These are phyloP conservation scores for Eugenia klotzschiana DNA, from an alignment of 441 rosid species.

Conservation along the genomic window DNA sequence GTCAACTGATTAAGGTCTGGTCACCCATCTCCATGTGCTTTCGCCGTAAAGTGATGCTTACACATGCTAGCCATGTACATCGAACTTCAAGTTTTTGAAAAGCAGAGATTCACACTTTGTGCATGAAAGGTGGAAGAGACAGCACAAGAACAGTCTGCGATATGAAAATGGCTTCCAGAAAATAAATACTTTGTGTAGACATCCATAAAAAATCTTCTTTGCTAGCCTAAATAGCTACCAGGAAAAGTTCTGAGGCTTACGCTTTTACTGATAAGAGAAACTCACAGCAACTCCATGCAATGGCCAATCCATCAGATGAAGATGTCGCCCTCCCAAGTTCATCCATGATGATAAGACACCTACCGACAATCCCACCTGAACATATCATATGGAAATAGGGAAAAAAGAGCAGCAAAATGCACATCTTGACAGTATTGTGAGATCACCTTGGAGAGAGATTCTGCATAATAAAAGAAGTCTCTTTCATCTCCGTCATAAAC, in stretches of 20 bases:
- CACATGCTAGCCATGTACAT: background rate
- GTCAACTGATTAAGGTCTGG: background rate
- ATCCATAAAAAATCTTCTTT: background rate
- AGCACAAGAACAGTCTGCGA: background rate
- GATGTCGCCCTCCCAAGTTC: slow-evolving; percentile 99
- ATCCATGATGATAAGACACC: slow-evolving; percentile 87
- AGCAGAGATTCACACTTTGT: background rate
- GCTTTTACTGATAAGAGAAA: slow-evolving; percentile 64
- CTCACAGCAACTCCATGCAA: slow-evolving; percentile 99
- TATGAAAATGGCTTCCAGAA: background rate
- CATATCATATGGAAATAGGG: background rate
- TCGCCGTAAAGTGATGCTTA: background rate
- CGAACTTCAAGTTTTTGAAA: background rate
- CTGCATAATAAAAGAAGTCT: slow-evolving; percentile 94
- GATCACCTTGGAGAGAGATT: slow-evolving; percentile 66
- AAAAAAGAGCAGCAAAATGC: background rate
- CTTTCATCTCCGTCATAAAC: slow-evolving; percentile 99
- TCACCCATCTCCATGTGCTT: background rate
- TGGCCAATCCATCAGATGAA: slow-evolving; percentile 83
- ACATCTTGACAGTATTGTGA: background rate
- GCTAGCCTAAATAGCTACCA: background rate
- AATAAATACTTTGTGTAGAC: background rate
- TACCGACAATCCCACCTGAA: slow-evolving; percentile 10
- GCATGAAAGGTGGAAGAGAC: background rate
- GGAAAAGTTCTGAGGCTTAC: slow-evolving; percentile 24